Conservation (phyloP, 2,329 filamentous ascomycete species). For the Emericellopsis atlantica region DNA sequence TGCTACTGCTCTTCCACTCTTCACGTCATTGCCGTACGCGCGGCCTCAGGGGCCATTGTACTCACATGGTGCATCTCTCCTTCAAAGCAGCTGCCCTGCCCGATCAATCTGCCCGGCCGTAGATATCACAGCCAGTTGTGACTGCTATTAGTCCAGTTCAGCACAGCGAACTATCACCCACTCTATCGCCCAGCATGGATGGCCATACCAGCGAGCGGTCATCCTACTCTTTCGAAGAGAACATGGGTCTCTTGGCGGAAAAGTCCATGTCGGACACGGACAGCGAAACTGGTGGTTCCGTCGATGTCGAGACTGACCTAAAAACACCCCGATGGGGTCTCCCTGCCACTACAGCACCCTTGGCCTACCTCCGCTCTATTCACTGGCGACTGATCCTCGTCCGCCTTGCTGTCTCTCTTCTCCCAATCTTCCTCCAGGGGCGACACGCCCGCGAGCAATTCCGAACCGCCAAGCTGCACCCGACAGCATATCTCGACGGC, state of each 20-base stretch:
- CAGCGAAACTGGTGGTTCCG: conserved; percentile 21
- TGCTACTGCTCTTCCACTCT: too few relatives aligned
- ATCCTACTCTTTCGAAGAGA: conserved; percentile 28
- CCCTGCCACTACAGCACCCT: conserved; percentile 14
- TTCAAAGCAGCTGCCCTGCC: too few relatives aligned
- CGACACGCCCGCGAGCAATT: conserved; percentile 26
- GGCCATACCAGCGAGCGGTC: conserved; percentile 19
- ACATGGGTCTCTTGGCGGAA: conserved; percentile 29
- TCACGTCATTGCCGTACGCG: too few relatives aligned
- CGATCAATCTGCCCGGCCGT: too few relatives aligned
- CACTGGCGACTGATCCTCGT: conserved; percentile 23
- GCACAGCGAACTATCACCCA: too few relatives aligned
- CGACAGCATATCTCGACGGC: conserved; percentile 45
- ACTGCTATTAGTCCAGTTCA: too few relatives aligned
- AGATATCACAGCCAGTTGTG: too few relatives aligned
- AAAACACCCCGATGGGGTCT: conserved; percentile 17
- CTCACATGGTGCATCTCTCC: too few relatives aligned
- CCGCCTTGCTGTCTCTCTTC: conserved; percentile 28
- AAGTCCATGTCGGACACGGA: conserved; percentile 28
- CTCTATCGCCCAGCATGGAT: conserved; percentile 28
- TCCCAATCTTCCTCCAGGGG: conserved; percentile 40
- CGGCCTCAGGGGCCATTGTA: too few relatives aligned
- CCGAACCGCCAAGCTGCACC: conserved; percentile 27
- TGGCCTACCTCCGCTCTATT: conserved; percentile 15
- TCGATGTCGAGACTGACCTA: conserved; percentile 23